phyloP scores from a whole-genome alignment of 345 rosid species.

The Linum lewisii region DNA sequence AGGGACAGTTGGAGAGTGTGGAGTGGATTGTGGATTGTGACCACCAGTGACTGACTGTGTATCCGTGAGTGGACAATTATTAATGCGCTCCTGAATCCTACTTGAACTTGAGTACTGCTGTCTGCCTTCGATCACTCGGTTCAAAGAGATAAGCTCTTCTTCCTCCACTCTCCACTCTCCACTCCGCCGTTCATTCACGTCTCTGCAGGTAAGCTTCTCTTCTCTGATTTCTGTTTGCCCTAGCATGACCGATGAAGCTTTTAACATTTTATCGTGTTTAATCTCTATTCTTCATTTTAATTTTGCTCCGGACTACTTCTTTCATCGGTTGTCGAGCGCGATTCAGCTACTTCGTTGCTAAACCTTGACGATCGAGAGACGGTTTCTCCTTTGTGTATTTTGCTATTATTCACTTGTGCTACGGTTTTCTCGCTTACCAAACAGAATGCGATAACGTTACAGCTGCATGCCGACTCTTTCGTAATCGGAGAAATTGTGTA shows the following conservation, averaged over 20 bases:
- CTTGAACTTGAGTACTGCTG: not conserved
- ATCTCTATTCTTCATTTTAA: not conserved
- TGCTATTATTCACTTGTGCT: not conserved
- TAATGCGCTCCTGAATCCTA: no score
- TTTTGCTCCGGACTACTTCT: no score
- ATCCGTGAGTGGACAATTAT: not conserved
- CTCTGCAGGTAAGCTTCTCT: not conserved
- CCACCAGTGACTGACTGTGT: not conserved
- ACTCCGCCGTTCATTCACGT: not conserved
- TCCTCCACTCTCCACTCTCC: not conserved
- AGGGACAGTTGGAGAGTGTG: no score
- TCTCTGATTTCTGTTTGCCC: not conserved
- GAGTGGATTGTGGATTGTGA: not conserved
- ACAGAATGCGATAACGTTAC: not conserved
- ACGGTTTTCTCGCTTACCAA: not conserved
- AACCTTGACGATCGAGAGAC: not conserved
- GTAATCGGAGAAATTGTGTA: not conserved
- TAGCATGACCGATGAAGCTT: not conserved
- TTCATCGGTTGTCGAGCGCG: not conserved
- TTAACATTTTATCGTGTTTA: not conserved
- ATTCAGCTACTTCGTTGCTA: not conserved
- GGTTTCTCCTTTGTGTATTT: not conserved
- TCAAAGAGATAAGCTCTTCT: not conserved
- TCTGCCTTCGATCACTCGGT: not conserved
- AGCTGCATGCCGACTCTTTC: not conserved